A percentile compares a stretch with the other conserved stretches of the same genome.
These are phyloP conservation scores for Leccinum olivaceoglutinosum DNA, from an alignment of 1,284 basidiomycete genomes.

Conservation along the genomic window DNA sequence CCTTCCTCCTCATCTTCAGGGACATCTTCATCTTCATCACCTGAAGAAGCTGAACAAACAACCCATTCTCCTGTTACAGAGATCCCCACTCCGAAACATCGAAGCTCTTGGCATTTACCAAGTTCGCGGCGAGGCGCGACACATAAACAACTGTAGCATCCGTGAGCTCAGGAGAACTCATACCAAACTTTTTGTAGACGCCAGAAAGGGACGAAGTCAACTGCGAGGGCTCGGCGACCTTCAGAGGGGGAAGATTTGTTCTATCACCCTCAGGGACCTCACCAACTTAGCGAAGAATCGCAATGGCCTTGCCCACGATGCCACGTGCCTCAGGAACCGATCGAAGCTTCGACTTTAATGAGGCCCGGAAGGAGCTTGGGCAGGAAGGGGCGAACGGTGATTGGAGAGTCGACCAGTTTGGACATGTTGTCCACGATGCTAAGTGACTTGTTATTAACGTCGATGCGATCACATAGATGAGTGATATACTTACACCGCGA, in stretches of 20 bases:
- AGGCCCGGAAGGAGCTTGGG: conserved; percentile 93
- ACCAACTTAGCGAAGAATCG: conserved; percentile 89
- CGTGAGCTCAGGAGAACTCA: conserved; percentile 48
- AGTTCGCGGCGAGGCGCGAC: conserved; percentile 75
- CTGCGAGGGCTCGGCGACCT: conserved; percentile 64
- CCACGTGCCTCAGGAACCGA: conserved; percentile 92
- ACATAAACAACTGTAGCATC: conserved; percentile 70
- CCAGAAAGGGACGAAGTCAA: conserved; percentile 62
- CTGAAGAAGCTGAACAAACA: too few species aligned
- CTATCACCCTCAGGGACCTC: conserved; percentile 83
- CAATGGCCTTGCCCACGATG: conserved; percentile 85
- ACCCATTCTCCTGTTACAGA: too few species aligned
- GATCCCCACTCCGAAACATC: conserved; percentile 42
- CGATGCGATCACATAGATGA: conserved; percentile 15
- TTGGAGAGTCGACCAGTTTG: conserved; percentile 93
- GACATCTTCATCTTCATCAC: too few species aligned
- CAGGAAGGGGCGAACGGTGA: conserved; percentile 94
- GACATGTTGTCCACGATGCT: conserved; percentile 97
- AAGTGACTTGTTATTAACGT: conserved; percentile 18
- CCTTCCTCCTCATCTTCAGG: too few species aligned
- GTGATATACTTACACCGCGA: conserved; percentile 70
- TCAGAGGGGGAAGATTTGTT: conserved; percentile 83
- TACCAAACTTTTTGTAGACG: conserved; percentile 83
- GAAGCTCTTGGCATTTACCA: conserved; percentile 89
- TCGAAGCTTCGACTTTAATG: conserved; percentile 87